These are phyloP conservation scores for Thermothelomyces thermophilus DNA, from an alignment of 2,329 filamentous ascomycete genomes.

Conservation along the genomic window DNA sequence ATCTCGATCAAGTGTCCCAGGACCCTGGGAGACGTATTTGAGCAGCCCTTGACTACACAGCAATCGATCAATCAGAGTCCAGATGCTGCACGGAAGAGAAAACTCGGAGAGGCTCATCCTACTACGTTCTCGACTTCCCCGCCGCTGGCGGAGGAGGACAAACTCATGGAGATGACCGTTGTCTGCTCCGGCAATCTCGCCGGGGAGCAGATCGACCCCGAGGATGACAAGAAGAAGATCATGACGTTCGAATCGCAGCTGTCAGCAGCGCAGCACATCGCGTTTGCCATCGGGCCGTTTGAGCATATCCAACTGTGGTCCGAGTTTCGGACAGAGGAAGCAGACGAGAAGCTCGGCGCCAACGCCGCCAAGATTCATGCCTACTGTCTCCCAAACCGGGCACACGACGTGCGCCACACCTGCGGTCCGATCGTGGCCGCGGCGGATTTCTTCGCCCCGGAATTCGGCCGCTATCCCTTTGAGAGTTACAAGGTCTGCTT, in stretches of 20 bases:
- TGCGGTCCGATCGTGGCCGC: constrained; percentile 78
- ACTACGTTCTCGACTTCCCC: constrained; percentile 7
- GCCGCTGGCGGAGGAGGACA: constrained; percentile 65
- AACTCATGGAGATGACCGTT: constrained; percentile 79
- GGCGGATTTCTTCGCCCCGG: constrained; percentile 84
- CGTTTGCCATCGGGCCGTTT: constrained; percentile 90
- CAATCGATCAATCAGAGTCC: constrained; percentile 22
- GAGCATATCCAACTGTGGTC: constrained; percentile 82
- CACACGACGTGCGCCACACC: constrained; percentile 77
- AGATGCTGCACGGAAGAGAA: constrained; percentile 33
- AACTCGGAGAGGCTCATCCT: constrained; percentile 32
- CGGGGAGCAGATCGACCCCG: constrained; percentile 71
- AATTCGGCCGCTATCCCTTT: constrained; percentile 86
- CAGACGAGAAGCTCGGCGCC: constrained; percentile 82
- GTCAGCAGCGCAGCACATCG: constrained; percentile 78
- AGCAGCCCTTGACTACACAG: constrained; percentile 40
- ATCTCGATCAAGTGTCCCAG: constrained; percentile 79
- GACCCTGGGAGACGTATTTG: constrained; percentile 73
- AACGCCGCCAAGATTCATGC: constrained; percentile 85
- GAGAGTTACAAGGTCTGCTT: constrained; percentile 90
- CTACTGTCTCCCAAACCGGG: constrained; percentile 80
- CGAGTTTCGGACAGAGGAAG: constrained; percentile 81
- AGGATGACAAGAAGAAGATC: constrained; percentile 76
- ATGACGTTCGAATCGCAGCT: constrained; percentile 75
- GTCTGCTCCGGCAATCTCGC: constrained; percentile 85